Evolutionary conservation across 805 yeast genomes (phyloP).

Genomic region (Debaryomyces castellii): DNA sequence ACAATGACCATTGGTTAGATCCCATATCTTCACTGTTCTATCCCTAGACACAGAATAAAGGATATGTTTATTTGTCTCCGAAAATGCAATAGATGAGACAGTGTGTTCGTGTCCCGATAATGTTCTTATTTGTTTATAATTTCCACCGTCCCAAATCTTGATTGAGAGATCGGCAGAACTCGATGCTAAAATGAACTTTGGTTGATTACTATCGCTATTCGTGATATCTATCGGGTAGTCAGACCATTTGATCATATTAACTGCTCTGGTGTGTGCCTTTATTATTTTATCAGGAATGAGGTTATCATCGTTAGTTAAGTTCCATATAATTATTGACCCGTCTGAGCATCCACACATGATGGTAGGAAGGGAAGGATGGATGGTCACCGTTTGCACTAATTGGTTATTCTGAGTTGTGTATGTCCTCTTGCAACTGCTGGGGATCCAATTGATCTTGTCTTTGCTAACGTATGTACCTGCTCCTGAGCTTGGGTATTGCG

Average conservation of each 20-base stretch:
- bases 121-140: slow-evolving; percentile 55
- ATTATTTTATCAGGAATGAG: slow-evolving; percentile 60
- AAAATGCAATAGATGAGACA: slow-evolving; percentile 62
- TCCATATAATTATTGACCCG: slow-evolving; percentile 76
- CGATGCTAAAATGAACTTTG: slow-evolving; percentile 42
- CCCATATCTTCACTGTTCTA: slow-evolving; percentile 62
- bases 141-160: slow-evolving; percentile 68
- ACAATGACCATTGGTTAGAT: slow-evolving; percentile 66
- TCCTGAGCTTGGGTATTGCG: slow-evolving; percentile 13
- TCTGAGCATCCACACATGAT: slow-evolving; percentile 68
- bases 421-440: slow-evolving; percentile 43
- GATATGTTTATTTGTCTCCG: slow-evolving; percentile 42
- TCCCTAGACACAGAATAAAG: slow-evolving; percentile 68
- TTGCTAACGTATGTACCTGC: slow-evolving; percentile 10
- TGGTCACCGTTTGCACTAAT: slow-evolving; percentile 58
- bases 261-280: slow-evolving; percentile 73
- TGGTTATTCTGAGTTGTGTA: slow-evolving; percentile 54
- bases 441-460: slow-evolving; percentile 60
- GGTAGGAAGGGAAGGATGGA: slow-evolving; percentile 75
- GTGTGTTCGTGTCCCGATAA: slow-evolving; percentile 87
- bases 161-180: slow-evolving; percentile 55
- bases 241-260: slow-evolving; percentile 61
- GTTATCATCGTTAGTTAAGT: slow-evolving; percentile 50
- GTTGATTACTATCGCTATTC: slow-evolving; percentile 13
- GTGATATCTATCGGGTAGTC: slow-evolving; percentile 31